Evolutionary conservation across 208 protist genomes (phyloP), one percentile per base, ranked within the genome.

Genomic region (Jaenimonas drosophilae): DNA sequence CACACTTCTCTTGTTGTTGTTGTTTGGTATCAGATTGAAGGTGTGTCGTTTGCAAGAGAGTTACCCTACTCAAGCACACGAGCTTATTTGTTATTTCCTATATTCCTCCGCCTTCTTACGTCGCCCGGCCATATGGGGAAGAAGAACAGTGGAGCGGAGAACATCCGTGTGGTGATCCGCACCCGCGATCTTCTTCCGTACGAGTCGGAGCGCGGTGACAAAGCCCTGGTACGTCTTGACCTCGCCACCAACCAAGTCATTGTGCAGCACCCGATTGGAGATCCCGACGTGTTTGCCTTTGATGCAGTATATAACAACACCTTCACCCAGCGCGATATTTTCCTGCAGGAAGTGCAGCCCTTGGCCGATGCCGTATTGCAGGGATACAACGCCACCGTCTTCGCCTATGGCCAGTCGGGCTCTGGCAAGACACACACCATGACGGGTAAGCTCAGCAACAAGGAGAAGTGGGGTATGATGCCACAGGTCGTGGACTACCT

Each of bases 391-490:
- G 88, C 83, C 31, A 95, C 88, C 1, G 84, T 95, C 9, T 95
- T 95, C 54, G 83, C 88, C 36, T 95, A 95, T 47, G 88, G 88
- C 30, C 88, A 95, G 72, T 92, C 88, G 23, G 88, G 88, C 42
- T 89, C 80, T 16, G 88, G 88, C 62, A 95, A 95, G 74, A 95
- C 88, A 30, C 70, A 86, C 61, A 95, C 88, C 21, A 95, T 95
- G 83, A 92, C 83, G 1, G 88, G 88, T 65, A 84, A 86, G 28
- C 66, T 90, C 25, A 72, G 40, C 45, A 67, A 78, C 34, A 41
- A 59, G 7, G 73, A 91, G 44, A 75, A 57, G 70, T 91, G 76
- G 68, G 88, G 88, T 78, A 89, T 95, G 70, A 92, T 95, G 83
- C 88, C 83, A 5, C 83, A 92, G 53, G 77, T 87, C 0, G 70